Evolutionary conservation across 345 rosid genomes (phyloP).

Genomic region (Gossypium herbaceum): DNA sequence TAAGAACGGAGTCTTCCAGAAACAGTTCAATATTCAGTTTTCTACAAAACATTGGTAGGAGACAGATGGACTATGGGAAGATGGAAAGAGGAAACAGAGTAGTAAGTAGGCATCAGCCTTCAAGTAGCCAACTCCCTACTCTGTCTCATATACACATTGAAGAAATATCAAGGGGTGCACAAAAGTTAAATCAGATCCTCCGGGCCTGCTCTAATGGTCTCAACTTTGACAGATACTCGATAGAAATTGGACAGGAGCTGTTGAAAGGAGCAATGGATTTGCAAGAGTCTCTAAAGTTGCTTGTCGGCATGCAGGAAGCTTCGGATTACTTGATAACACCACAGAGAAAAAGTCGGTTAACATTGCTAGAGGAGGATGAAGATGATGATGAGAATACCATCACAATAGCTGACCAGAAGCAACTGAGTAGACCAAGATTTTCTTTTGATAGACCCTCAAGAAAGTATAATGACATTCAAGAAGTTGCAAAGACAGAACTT

Average conservation of each 20-base stretch:
- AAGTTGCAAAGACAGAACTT: conserved; percentile 41
- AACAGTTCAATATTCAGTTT: conserved; percentile 50
- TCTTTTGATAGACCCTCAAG: conserved; percentile 47
- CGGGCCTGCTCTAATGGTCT: conserved; percentile 60
- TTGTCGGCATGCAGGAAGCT: conserved; percentile 69
- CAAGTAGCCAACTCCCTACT: conserved; percentile 40
- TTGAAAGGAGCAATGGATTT: conserved; percentile 77
- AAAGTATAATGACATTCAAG: conserved; percentile 31
- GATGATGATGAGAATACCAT: conserved; percentile 33
- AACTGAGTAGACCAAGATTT: conserved; percentile 41
- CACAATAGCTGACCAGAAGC: conserved; percentile 31
- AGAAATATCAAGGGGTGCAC: conserved; percentile 76
- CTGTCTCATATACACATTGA: conserved; percentile 62
- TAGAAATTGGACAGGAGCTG: conserved; percentile 73
- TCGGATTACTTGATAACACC: conserved; percentile 48
- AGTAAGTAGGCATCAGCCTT: conserved; percentile 21
- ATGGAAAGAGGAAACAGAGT: conserved; percentile 37
- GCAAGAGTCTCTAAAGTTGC: conserved; percentile 75
- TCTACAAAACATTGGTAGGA: conserved; percentile 57
- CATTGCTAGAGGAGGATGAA: conserved; percentile 61
- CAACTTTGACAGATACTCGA: conserved; percentile 57
- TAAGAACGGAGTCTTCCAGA: conserved; percentile 47
- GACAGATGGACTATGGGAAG: conserved; percentile 39
- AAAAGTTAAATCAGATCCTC: conserved; percentile 72
- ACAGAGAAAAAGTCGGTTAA: conserved; percentile 50